phyloP scores from a whole-genome alignment of 257 asterid genomes.

The Capsicum baccatum region DNA sequence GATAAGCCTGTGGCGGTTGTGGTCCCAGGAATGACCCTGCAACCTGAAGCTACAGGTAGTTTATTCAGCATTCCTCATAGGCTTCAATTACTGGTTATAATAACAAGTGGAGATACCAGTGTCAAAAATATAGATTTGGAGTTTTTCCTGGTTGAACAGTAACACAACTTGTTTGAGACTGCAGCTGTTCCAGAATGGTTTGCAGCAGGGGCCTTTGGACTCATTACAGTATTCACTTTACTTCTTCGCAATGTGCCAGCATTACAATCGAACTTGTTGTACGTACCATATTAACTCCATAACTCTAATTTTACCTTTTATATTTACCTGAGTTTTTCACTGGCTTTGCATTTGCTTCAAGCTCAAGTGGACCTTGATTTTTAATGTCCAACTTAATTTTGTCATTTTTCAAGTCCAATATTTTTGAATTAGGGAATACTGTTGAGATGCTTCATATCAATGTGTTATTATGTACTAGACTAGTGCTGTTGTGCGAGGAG shows the following conservation, averaged over 20 bases:
- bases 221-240: constrained; percentile 83
- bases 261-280: constrained; percentile 78
- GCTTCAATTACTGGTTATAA: neutral
- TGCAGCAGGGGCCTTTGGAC: constrained; percentile 95
- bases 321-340: neutral
- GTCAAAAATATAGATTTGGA: constrained; percentile 3
- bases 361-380: neutral
- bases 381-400: neutral
- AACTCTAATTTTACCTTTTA: constrained; percentile 18
- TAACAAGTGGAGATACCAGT: constrained; percentile 16
- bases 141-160: constrained; percentile 14
- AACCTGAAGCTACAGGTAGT: constrained; percentile 79
- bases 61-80: constrained; percentile 21
- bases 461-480: neutral
- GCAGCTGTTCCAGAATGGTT: constrained; percentile 99
- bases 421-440: neutral
- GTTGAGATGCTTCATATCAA: neutral
- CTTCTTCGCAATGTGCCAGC: constrained; percentile 93
- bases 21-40: constrained; percentile 84
- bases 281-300: constrained; percentile 39
- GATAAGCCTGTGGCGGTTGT: constrained; percentile 98
- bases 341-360: constrained; percentile 14
- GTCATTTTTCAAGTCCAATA: neutral
- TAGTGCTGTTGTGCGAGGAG: neutral
- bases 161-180: constrained; percentile 37